Base-by-base conservation (phyloP, 148 eudicot species). In the Heliamphora exappendiculata region DNA sequence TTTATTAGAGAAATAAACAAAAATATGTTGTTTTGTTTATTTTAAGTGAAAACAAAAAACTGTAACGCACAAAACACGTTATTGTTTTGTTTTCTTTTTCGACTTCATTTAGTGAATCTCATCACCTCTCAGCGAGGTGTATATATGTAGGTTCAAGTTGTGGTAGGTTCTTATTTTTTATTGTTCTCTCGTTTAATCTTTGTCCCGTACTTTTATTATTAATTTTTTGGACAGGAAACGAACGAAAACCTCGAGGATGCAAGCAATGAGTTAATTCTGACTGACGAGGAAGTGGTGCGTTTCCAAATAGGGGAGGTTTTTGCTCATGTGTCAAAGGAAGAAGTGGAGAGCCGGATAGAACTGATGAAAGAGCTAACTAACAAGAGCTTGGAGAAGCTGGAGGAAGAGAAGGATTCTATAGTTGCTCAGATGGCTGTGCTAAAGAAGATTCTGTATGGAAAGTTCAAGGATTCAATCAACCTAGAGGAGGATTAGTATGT, bases 221-320 rank as follows among this genome's bases (percentile, higher is more conserved):
- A 22, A 14, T 14, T 42, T 68, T n/a, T 71, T 8, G 20, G 33
- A 29, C 90, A 94, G 97, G 97, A 95, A 73, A 83, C 88, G 67
- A 87, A 90, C 19, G 97, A 95, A 58, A 95, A 82, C 70, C 79
- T 93, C 20, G 99, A 95, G 85, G 99, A 95, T 76, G 97, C 99
- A 59, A 76, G 93, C 85, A 93, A 91, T 36, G 99, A 95, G 84
- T 77, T 95, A 70, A 95, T 95, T 76, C 83, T 95, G 29, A 86
- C 97, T 0, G 99, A 95, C 45, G 99, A 95, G 77, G 99, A 95
- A 59, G 76, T 88, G 24, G 85, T 95, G 39, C 96, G 99, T 11
- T 93, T 93, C 79, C 99, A 95, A 75, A 95, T 95, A 63, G 98
- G 99, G 0, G 99, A 95, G 90, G 96, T 95, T 44, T 95, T 95